phyloP scores from a whole-genome alignment of 768 basidiomycete genomes.

The Albatrellus ellisii region DNA sequence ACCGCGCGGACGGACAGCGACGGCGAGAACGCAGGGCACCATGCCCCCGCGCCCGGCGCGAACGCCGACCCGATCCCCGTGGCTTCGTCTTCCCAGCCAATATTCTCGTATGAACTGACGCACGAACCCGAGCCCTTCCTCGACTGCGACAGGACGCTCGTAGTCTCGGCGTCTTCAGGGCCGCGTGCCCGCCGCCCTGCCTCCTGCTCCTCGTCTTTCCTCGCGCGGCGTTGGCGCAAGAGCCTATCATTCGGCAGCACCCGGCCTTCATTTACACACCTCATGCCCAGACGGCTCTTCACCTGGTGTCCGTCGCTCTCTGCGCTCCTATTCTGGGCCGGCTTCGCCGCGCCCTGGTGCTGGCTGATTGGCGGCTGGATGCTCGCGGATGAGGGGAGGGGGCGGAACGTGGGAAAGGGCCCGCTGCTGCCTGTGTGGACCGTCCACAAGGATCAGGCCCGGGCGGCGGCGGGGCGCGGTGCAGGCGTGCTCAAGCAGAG shows the following conservation, averaged over 20 bases:
- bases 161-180: conserved; percentile 1
- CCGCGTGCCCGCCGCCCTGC: conserved; percentile 8
- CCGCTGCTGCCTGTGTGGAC: conserved; percentile 21
- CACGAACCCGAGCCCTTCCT: neutral
- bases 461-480: neutral
- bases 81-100: neutral
- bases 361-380: conserved; percentile 76
- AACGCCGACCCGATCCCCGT: conserved; percentile 2
- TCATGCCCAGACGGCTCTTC: neutral
- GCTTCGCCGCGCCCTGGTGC: conserved; percentile 59
- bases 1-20: conserved; percentile 18
- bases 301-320: conserved; percentile 4
- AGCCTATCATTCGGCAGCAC: conserved; percentile 15
- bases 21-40: conserved; percentile 10
- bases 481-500: neutral
- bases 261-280: conserved; percentile 9
- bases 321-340: conserved; percentile 56
- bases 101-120: neutral
- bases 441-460: neutral
- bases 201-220: conserved; percentile 15
- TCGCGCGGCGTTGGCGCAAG: conserved; percentile 19
- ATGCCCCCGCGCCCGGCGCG: neutral
- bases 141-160: neutral
- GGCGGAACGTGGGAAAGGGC: conserved; percentile 29
- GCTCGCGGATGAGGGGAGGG: conserved; percentile 20